Conservation (phyloP, 2,329 filamentous ascomycete species). For the Aspergillus phoenicis region DNA sequence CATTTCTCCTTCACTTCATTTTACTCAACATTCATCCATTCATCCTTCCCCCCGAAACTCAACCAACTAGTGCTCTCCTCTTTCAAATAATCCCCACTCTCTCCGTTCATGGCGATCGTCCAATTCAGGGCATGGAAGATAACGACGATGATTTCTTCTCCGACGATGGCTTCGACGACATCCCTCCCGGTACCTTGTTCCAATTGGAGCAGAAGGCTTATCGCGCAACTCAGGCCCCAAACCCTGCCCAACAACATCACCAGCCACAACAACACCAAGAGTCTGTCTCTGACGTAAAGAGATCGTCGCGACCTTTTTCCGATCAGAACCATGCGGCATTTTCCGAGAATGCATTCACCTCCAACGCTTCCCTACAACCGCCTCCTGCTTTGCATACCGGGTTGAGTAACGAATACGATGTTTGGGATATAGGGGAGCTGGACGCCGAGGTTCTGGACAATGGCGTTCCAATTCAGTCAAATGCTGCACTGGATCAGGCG, state of each 20-base stretch:
- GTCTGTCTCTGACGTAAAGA: not conserved
- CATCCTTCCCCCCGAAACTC: not conserved
- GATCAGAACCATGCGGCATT: constrained; percentile 3
- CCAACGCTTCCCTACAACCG: constrained; percentile 27
- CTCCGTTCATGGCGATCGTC: constrained; percentile 38
- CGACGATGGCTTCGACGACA: constrained; percentile 50
- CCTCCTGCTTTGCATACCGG: constrained; percentile 36
- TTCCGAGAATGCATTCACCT: constrained; percentile 7
- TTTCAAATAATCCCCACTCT: not conserved
- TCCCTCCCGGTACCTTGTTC: constrained; percentile 46
- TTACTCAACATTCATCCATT: not conserved
- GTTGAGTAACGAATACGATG: constrained; percentile 45
- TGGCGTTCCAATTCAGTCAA: constrained; percentile 17
- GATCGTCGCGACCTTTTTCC: constrained; percentile 4
- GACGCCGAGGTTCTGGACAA: constrained; percentile 49
- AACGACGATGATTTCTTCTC: constrained; percentile 53
- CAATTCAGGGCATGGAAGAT: constrained; percentile 48
- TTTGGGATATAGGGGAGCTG: constrained; percentile 47
- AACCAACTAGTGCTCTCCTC: not conserved
- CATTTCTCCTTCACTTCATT: not conserved
- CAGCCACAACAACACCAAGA: not conserved
- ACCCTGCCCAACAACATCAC: constrained; percentile 20
- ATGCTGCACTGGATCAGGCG: constrained; percentile 17
- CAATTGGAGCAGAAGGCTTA: constrained; percentile 51
- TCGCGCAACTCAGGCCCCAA: constrained; percentile 45